Percentiles rank a stretch among this genome's conserved stretches.
These are phyloP conservation scores for Coemansia sp. DNA, from an alignment of 192 early-diverging fungal species.

Conservation along the genomic window DNA sequence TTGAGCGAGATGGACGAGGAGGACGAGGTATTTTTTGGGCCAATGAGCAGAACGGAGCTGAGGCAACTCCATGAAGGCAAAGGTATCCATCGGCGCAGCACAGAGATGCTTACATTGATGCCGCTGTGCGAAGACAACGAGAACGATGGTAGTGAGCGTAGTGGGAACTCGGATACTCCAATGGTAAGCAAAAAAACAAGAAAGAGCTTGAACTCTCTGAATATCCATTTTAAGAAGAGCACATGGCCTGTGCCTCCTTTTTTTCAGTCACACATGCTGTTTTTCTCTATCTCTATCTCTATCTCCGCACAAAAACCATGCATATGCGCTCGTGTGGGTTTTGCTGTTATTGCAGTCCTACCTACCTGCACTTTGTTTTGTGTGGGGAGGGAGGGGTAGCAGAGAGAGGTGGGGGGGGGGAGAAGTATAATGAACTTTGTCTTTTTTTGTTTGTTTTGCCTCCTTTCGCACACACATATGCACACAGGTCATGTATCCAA, in stretches of 20 bases:
- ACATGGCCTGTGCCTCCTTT: neutral
- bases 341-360: no score
- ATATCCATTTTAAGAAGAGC: neutral
- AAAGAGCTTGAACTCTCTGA: no score
- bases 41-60: constrained; percentile 27
- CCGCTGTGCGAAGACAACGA: constrained; percentile 12
- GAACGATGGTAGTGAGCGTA: neutral
- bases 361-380: neutral
- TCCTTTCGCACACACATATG: neutral
- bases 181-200: neutral
- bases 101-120: constrained; percentile 19
- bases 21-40: constrained; percentile 52
- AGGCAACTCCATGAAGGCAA: constrained; percentile 12
- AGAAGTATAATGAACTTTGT: neutral
- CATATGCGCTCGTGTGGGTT: neutral
- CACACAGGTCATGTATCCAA: neutral
- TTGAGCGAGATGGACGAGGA: constrained; percentile 21
- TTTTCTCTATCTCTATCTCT: neutral
- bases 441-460: neutral
- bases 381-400: neutral
- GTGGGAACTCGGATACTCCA: neutral
- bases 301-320: neutral
- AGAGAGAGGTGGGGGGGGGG: neutral
- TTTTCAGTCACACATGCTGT: neutral
- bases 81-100: constrained; percentile 28